phyloP scores from a whole-genome alignment of 164 flowering plant genomes.

The Brasenia schreberi region DNA sequence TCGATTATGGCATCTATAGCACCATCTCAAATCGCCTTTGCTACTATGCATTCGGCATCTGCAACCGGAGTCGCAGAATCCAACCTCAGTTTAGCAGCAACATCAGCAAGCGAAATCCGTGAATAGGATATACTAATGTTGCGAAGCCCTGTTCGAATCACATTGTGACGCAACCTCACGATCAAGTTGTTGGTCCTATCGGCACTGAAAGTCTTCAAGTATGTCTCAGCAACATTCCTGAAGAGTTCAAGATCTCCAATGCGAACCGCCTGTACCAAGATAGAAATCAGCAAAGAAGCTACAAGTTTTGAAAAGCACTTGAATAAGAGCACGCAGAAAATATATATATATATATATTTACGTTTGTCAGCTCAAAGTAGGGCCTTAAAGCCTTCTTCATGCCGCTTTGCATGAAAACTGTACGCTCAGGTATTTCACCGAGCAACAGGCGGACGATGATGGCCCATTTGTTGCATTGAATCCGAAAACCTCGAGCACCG shows the following conservation, averaged over 20 bases:
- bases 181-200: slow-evolving; percentile 82
- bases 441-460: slow-evolving; percentile 69
- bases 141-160: slow-evolving; percentile 84
- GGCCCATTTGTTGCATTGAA: slow-evolving; percentile 92
- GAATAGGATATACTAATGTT: slow-evolving; percentile 93
- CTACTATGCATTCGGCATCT: slow-evolving; percentile 90
- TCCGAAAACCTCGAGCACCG: slow-evolving; percentile 57
- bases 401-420: slow-evolving; percentile 91
- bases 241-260: slow-evolving; percentile 90
- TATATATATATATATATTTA: slow-evolving; percentile 28
- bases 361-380: slow-evolving; percentile 96
- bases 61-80: slow-evolving; percentile 75
- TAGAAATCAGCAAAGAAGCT: not conserved
- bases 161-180: slow-evolving; percentile 84
- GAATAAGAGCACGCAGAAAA: not conserved
- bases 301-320: not conserved
- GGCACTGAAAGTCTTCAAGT: slow-evolving; percentile 41
- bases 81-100: slow-evolving; percentile 70
- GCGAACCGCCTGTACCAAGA: slow-evolving; percentile 66
- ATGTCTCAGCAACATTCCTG: slow-evolving; percentile 59
- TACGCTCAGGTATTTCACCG: slow-evolving; percentile 95
- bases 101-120: slow-evolving; percentile 71
- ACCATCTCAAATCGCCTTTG: slow-evolving; percentile 93
- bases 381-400: slow-evolving; percentile 93
- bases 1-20: slow-evolving; percentile 89